Base-by-base conservation (phyloP, 257 asterid species). In the Forsythia suspensa region DNA sequence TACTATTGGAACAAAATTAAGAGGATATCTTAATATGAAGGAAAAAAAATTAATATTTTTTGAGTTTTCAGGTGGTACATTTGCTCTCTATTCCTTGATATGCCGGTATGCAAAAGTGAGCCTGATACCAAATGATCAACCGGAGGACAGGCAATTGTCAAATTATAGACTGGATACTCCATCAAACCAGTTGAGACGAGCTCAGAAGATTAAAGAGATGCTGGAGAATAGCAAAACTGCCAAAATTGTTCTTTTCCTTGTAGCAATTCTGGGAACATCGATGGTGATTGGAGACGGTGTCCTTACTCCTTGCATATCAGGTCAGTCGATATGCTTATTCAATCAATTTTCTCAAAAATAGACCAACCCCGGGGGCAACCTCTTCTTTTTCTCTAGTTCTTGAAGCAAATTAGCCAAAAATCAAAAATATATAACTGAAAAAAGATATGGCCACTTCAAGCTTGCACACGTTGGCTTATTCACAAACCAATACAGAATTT, bases 201-300 rank as follows among this genome's bases (percentile, higher is more conserved):
- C 98, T 4, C 83, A 85, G 3, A 88, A 42, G 70, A 82, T 90
- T n/a, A 93, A 87, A 75, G 71, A 70, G 37, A 87, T 51, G 71
- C 69, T 93, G 0, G 98, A 93, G 69, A 90, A 51, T 7, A 93
- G 96, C 80, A 76, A 21, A 44, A 37, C 73, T 29, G 88, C 92
- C 5, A 91, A 89, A 82, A 15, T 84, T 24, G 12, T 91, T 29
- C 90, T 93, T 6, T 87, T 93, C 41, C 87, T 90, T 5, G 85
- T 81, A 24, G 76, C 98, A 37, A 89, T 91, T 61, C 90, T 93
- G 4, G 97, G 98, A 42, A 93, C 97, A 21, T 89, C 97, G 2
- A 91, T 93, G 97, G 98, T 91, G 18, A 93, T 93, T 16, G 98
- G 97, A 0, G 97, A 92, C 55, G 96, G 97, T 4, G 89, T 93